Evolutionary conservation across 2,329 filamentous ascomycete species (phyloP).

Genomic region (Hypoxylon sp.): DNA sequence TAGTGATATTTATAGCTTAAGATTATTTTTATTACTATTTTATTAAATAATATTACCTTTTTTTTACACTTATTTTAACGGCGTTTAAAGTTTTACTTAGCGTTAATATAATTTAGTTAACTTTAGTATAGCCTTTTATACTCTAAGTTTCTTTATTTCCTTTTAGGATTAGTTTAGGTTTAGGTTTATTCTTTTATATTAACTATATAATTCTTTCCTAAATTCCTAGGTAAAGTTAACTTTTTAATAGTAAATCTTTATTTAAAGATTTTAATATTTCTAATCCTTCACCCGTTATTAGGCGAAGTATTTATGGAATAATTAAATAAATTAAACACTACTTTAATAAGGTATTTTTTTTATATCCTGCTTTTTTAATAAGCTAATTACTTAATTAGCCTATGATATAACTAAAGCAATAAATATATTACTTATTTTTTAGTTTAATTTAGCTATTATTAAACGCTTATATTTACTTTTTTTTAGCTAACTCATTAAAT

Average conservation of each 20-base stretch:
- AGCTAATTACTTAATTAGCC: no score
- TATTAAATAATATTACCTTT: no score
- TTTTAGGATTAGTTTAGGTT: background rate
- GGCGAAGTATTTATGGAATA: no score
- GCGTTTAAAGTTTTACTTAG: background rate
- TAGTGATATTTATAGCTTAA: background rate
- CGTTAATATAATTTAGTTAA: background rate
- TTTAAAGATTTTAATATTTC: background rate
- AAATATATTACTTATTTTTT: no score
- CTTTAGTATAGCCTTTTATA: background rate
- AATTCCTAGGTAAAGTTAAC: background rate
- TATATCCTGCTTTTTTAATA: no score
- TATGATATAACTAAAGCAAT: no score
- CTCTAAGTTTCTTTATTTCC: background rate
- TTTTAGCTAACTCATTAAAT: background rate
- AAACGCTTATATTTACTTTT: background rate
- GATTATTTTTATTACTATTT: background rate
- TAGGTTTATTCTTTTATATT: background rate
- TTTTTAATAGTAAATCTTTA: background rate
- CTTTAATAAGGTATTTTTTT: no score
- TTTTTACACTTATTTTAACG: background rate
- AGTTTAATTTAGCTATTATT: background rate
- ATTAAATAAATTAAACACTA: no score
- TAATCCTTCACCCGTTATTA: background rate
- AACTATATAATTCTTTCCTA: background rate